A percentile compares a stretch with the other conserved stretches of the same genome.
These are phyloP conservation scores for Microdochium trichocladiopsis DNA, from an alignment of 2,329 filamentous ascomycete species.

Conservation along the genomic window DNA sequence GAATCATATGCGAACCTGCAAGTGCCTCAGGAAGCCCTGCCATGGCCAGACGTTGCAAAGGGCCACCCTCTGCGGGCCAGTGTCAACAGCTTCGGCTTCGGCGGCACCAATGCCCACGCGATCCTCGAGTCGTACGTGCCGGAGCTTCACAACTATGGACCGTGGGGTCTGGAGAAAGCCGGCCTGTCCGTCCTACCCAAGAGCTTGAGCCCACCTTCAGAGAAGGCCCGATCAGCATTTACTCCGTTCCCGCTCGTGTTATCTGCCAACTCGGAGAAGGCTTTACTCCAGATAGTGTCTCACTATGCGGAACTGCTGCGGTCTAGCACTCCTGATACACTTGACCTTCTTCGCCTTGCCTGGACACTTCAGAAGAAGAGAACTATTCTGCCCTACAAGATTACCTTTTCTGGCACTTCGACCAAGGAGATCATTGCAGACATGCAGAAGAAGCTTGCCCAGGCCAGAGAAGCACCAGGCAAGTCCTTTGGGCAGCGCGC, in stretches of 20 bases:
- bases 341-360: slow-evolving; percentile 10
- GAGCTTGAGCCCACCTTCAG: neutral
- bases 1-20: slow-evolving; percentile 23
- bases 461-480: neutral
- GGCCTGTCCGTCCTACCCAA: neutral
- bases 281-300: neutral
- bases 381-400: slow-evolving; percentile 10
- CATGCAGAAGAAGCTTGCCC: slow-evolving; percentile 5
- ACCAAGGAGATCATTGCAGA: neutral
- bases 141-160: neutral
- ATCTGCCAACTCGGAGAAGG: neutral
- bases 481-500: neutral
- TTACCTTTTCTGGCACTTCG: slow-evolving; percentile 9
- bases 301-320: neutral
- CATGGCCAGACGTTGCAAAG: slow-evolving; percentile 25
- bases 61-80: slow-evolving; percentile 32
- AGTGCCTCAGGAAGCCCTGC: slow-evolving; percentile 17
- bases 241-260: neutral
- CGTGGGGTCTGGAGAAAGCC: slow-evolving; percentile 15
- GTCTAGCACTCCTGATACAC: neutral
- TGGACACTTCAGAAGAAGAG: slow-evolving; percentile 22
- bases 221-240: neutral
- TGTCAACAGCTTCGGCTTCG: slow-evolving; percentile 38
- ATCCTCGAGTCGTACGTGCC: slow-evolving; percentile 32
- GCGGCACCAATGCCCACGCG: slow-evolving; percentile 34